These are phyloP conservation scores for Musa schizocarpa DNA, from an alignment of 176 grass and related monocot genomes.

Conservation along the genomic window DNA sequence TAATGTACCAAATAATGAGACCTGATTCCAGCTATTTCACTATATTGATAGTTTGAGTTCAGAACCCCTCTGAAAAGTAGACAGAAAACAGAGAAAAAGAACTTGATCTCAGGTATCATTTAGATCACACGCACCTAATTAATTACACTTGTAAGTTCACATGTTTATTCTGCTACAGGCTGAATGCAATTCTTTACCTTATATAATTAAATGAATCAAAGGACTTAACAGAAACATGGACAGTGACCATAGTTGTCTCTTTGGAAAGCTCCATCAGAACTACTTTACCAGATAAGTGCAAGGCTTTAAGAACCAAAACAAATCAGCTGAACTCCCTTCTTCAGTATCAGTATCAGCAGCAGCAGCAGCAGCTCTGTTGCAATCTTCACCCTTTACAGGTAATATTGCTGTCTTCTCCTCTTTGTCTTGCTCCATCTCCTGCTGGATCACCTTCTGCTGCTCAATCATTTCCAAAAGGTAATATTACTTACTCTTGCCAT, in stretches of 20 bases:
- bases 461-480: conserved; percentile 8
- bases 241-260: not conserved
- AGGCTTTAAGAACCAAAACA: conserved; percentile 99
- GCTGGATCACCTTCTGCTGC: conserved; percentile 47
- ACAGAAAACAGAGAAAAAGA: too few species aligned
- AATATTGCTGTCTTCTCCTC: conserved; percentile 44
- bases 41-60: too few species aligned
- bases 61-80: too few species aligned
- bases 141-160: not conserved
- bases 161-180: not conserved
- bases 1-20: too few species aligned
- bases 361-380: conserved; percentile 18
- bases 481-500: too few species aligned
- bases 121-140: too few species aligned
- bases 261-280: not conserved
- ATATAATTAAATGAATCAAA: conserved; percentile 1
- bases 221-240: not conserved
- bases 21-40: too few species aligned
- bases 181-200: not conserved
- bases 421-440: conserved; percentile 53
- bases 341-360: conserved; percentile 38
- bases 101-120: too few species aligned
- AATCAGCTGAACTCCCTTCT: conserved; percentile 55
- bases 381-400: conserved; percentile 46
- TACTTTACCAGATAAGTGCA: conserved; percentile 72